These are phyloP conservation scores for Fusarium transvaalense DNA, from an alignment of 2,329 filamentous ascomycete genomes.

Conservation along the genomic window DNA sequence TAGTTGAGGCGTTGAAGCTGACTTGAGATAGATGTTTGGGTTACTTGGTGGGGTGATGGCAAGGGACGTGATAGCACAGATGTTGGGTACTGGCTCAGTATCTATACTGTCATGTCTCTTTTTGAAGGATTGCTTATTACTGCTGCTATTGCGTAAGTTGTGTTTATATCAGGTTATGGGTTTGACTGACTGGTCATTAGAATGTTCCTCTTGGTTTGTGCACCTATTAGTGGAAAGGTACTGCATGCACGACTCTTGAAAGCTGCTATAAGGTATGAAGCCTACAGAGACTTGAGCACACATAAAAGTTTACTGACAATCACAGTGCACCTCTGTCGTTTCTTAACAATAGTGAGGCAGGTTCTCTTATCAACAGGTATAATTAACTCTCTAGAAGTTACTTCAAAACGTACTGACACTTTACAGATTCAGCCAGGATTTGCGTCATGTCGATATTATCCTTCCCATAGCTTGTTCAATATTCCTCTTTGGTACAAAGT, in stretches of 20 bases:
- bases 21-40: conserved; percentile 45
- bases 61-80: conserved; percentile 44
- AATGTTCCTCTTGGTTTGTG: conserved; percentile 46
- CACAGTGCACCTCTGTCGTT: conserved; percentile 47
- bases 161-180: rapidly evolving
- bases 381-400: rapidly evolving
- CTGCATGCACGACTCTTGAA: conserved; percentile 45
- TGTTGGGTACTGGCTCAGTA: conserved; percentile 50
- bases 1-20: neutral
- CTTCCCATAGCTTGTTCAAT: conserved; percentile 50
- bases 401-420: conserved; percentile 2
- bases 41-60: conserved; percentile 52
- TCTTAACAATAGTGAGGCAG: conserved; percentile 47
- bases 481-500: conserved; percentile 46
- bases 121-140: conserved; percentile 45
- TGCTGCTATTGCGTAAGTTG: conserved; percentile 47
- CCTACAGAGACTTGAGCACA: rapidly evolving
- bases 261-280: conserved; percentile 45
- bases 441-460: conserved; percentile 56
- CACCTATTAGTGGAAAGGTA: conserved; percentile 43
- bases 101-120: conserved; percentile 45
- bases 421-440: conserved; percentile 57
- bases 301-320: neutral
- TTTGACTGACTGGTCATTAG: conserved; percentile 31
- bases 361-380: conserved; percentile 49